Percentiles rank a stretch among this genome's conserved stretches.
Conservation (phyloP, 2,329 filamentous ascomycete genomes). For the Microcyclosporella mali region DNA sequence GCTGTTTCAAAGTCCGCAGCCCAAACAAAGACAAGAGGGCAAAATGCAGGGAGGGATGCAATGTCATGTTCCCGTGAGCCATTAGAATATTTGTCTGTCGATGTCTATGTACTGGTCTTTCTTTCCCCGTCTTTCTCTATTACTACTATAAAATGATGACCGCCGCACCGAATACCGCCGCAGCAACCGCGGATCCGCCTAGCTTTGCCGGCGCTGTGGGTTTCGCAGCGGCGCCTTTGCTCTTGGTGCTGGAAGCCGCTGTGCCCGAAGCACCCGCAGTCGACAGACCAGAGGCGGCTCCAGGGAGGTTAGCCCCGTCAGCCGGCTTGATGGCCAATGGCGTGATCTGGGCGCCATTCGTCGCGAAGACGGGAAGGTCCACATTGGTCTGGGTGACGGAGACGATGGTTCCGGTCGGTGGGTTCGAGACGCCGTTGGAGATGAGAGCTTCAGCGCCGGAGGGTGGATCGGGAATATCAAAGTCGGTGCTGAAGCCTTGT, state of each 20-base stretch:
- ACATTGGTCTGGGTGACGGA: conserved; percentile 52
- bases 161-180: conserved; percentile 22
- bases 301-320: conserved; percentile 52
- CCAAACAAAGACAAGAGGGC: too few relatives aligned
- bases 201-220: conserved; percentile 5
- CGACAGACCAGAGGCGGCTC: conserved; percentile 32
- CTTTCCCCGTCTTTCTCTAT: background rate
- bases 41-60: too few relatives aligned
- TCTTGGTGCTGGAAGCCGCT: conserved; percentile 8
- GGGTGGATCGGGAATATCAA: conserved; percentile 66
- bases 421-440: conserved; percentile 63
- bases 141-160: conserved; percentile 23
- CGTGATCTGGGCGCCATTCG: conserved; percentile 53
- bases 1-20: too few relatives aligned
- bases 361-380: conserved; percentile 51
- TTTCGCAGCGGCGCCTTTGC: conserved; percentile 11
- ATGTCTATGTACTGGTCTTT: too few relatives aligned
- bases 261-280: conserved; percentile 14
- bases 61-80: background rate
- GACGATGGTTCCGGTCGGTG: conserved; percentile 53
- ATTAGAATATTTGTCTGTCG: background rate
- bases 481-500: conserved; percentile 67
- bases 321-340: conserved; percentile 55
- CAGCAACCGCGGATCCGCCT: conserved; percentile 16
- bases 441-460: conserved; percentile 66